phyloP scores from a whole-genome alignment of 1,284 basidiomycete genomes.

The Cystobasidiaceae sp. region DNA sequence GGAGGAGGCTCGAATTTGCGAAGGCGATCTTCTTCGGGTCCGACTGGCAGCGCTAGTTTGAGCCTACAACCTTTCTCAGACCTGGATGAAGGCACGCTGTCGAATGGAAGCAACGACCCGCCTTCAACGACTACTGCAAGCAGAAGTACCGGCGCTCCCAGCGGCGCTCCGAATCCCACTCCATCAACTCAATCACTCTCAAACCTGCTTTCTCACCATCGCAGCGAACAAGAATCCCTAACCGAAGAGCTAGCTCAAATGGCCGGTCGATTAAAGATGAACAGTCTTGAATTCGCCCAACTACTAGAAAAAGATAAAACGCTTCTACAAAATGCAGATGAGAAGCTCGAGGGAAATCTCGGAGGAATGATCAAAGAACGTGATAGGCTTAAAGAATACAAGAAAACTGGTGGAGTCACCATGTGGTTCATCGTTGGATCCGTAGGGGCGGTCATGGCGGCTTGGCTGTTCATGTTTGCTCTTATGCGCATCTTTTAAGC shows the following conservation, averaged over 20 bases:
- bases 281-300: conserved; percentile 63
- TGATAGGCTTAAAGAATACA: conserved; percentile 59
- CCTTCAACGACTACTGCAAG: no score
- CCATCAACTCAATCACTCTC: conserved; percentile 23
- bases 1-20: background rate
- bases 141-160: no score
- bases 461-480: conserved; percentile 66
- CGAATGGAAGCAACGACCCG: background rate
- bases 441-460: conserved; percentile 56
- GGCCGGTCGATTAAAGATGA: conserved; percentile 68
- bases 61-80: no score
- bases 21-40: no score
- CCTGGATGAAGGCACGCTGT: background rate
- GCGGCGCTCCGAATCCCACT: no score
- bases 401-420: conserved; percentile 61
- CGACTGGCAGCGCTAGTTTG: no score
- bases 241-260: conserved; percentile 66
- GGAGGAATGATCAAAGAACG: conserved; percentile 64
- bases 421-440: conserved; percentile 65
- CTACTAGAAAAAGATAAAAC: conserved; percentile 61
- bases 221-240: conserved; percentile 58
- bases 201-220: conserved; percentile 31
- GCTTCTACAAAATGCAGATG: conserved; percentile 56
- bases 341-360: conserved; percentile 65
- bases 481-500: conserved; percentile 57